Percentiles rank a stretch among this genome's conserved stretches.
These are phyloP conservation scores for Nemania bipapillata DNA, from an alignment of 2,329 filamentous ascomycete species.

Conservation along the genomic window DNA sequence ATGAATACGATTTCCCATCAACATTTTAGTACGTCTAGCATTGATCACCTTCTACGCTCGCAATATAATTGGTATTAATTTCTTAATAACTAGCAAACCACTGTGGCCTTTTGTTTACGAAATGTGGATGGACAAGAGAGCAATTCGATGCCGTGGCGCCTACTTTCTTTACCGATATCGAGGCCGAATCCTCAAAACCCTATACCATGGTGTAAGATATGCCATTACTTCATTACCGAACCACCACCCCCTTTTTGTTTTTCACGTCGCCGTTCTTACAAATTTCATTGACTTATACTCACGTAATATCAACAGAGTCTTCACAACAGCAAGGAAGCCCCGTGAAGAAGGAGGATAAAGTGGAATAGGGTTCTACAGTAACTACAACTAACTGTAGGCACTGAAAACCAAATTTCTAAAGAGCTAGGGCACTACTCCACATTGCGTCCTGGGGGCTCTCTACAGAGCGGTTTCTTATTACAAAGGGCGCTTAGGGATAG, in stretches of 20 bases:
- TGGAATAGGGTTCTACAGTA: not conserved
- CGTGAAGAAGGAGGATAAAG: slow-evolving; percentile 27
- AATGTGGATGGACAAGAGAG: slow-evolving; percentile 45
- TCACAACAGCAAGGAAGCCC: slow-evolving; percentile 49
- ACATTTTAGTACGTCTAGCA: slow-evolving; percentile 50
- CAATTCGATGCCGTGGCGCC: slow-evolving; percentile 43
- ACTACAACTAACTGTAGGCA: not conserved
- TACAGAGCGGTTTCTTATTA: not conserved
- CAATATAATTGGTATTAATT: slow-evolving; percentile 11
- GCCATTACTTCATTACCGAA: not conserved
- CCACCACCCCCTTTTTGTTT: not conserved
- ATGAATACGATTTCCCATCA: slow-evolving; percentile 52
- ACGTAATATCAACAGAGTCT: slow-evolving; percentile 40
- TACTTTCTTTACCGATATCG: slow-evolving; percentile 42
- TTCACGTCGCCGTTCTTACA: not conserved
- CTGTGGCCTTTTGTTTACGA: slow-evolving; percentile 45
- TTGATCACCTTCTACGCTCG: not conserved
- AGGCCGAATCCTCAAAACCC: slow-evolving; percentile 36
- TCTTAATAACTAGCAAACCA: slow-evolving; percentile 37
- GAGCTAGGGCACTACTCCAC: not conserved
- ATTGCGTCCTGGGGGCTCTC: slow-evolving; percentile 8
- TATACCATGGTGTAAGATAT: slow-evolving; percentile 48
- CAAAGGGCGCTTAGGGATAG: not conserved
- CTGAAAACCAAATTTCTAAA: slow-evolving; percentile 8
- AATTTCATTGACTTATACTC: slow-evolving; percentile 11